Evolutionary conservation across 495 filamentous ascomycete genomes (phyloP).

Genomic region (Cercophora samala): DNA sequence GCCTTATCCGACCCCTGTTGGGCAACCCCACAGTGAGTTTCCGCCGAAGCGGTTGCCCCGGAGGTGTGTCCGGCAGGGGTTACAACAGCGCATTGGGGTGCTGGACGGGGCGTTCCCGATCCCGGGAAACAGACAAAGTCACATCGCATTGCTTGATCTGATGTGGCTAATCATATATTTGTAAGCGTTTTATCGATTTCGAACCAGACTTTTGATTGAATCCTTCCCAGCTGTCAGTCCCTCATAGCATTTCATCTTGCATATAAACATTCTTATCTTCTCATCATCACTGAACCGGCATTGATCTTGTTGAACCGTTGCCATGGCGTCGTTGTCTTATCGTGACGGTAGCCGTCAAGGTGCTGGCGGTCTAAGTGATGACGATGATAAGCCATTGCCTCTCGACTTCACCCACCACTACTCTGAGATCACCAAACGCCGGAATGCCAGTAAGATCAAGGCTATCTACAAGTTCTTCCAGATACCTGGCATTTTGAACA

Average conservation of each 20-base stretch:
- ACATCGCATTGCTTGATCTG: not conserved
- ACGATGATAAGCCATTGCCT: constrained; percentile 46
- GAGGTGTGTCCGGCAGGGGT: not conserved
- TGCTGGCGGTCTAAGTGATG: constrained; percentile 5
- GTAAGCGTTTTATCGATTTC: not conserved
- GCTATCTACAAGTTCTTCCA: constrained; percentile 78
- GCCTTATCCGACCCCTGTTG: not conserved
- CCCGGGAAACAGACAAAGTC: not conserved
- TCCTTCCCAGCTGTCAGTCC: not conserved
- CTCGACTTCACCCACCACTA: constrained; percentile 78
- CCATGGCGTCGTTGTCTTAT: constrained; percentile 9
- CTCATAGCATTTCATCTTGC: not conserved
- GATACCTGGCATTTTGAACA: constrained; percentile 76
- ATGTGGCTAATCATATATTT: not conserved
- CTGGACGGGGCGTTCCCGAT: not conserved
- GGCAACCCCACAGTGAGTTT: not conserved
- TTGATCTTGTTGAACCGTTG: not conserved
- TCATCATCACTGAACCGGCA: not conserved
- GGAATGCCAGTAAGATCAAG: constrained; percentile 66
- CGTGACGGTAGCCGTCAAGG: not conserved
- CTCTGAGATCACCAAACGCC: constrained; percentile 61
- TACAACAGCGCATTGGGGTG: not conserved
- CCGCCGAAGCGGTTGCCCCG: not conserved
- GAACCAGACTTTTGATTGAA: not conserved
- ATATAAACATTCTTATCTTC: not conserved